A percentile compares a stretch with the other conserved stretches of the same genome.
Conservation (phyloP, 768 basidiomycete species). For the Floccularia luteovirens region DNA sequence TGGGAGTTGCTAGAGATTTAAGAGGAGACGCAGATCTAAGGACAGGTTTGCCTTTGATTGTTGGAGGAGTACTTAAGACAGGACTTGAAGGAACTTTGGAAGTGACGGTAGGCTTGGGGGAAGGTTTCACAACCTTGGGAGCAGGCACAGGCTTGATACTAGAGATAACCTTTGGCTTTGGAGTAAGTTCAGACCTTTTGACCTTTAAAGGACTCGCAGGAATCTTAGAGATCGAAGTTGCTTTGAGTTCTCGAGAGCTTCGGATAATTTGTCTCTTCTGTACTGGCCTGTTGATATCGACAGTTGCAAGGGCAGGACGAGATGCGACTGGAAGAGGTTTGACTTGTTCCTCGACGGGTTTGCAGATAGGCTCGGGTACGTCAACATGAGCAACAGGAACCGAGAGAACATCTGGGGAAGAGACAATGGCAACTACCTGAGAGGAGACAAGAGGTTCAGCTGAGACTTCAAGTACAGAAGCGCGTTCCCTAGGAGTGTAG, state of each 20-base stretch:
- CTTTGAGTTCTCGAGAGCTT: background rate
- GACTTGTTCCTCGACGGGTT: no score
- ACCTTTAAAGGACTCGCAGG: background rate
- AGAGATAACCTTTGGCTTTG: background rate
- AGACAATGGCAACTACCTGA: no score
- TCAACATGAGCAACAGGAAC: no score
- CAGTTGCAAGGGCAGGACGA: background rate
- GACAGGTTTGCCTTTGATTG: no score
- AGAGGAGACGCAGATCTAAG: no score
- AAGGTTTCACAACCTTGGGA: background rate
- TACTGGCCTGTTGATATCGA: background rate
- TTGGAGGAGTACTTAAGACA: background rate
- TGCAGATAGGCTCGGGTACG: no score
- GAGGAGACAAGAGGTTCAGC: no score
- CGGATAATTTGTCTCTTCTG: constrained; percentile 2
- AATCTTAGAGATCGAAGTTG: background rate
- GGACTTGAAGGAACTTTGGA: background rate
- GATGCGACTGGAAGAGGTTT: background rate
- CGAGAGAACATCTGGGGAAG: no score
- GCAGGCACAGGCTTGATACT: background rate
- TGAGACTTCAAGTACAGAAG: no score
- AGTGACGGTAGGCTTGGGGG: background rate
- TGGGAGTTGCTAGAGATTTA: no score
- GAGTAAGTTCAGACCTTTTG: background rate
- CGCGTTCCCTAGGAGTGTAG: no score